These are phyloP conservation scores for Boletus barrowsii DNA, from an alignment of 768 basidiomycete genomes.

Conservation along the genomic window DNA sequence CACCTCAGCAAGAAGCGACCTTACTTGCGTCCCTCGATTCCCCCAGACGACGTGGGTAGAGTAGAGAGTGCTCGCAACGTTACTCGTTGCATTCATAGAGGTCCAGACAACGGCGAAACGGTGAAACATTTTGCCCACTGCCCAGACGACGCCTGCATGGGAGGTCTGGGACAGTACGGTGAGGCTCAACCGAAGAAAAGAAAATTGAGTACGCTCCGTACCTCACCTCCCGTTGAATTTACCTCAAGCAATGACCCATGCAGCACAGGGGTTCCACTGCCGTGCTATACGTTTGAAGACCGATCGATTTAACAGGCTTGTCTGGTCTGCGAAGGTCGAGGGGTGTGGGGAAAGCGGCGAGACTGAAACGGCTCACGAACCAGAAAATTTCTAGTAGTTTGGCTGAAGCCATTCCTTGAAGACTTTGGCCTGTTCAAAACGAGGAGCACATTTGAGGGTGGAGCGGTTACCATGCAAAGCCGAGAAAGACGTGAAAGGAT, in stretches of 20 bases:
- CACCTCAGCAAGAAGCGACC: slow-evolving; percentile 60
- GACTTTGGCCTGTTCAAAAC: slow-evolving; percentile 72
- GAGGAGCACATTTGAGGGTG: slow-evolving; percentile 50
- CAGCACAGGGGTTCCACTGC: slow-evolving; percentile 58
- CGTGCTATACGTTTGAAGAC: slow-evolving; percentile 56
- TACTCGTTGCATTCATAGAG: slow-evolving; percentile 61
- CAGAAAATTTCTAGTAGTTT: slow-evolving; percentile 51
- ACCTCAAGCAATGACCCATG: slow-evolving; percentile 66
- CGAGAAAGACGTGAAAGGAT: slow-evolving; percentile 34
- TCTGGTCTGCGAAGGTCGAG: slow-evolving; percentile 23
- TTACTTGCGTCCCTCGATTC: slow-evolving; percentile 60
- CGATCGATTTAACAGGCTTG: slow-evolving; percentile 29
- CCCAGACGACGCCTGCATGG: slow-evolving; percentile 49
- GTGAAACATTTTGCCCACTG: slow-evolving; percentile 68
- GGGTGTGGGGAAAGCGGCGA: not conserved
- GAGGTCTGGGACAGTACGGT: slow-evolving; percentile 51
- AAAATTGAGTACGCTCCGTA: slow-evolving; percentile 7
- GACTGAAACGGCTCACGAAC: slow-evolving; percentile 38
- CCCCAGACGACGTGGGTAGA: slow-evolving; percentile 59
- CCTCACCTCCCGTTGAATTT: not conserved
- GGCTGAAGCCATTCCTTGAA: slow-evolving; percentile 77
- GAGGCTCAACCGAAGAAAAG: slow-evolving; percentile 44
- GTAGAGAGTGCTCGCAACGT: slow-evolving; percentile 58
- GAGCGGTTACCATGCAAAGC: slow-evolving; percentile 44
- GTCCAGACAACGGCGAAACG: slow-evolving; percentile 73